A percentile compares a stretch with the other conserved stretches of the same genome.
Evolutionary conservation across 352 stramenopile species (phyloP).

Genomic region (Globisporangium polare): DNA sequence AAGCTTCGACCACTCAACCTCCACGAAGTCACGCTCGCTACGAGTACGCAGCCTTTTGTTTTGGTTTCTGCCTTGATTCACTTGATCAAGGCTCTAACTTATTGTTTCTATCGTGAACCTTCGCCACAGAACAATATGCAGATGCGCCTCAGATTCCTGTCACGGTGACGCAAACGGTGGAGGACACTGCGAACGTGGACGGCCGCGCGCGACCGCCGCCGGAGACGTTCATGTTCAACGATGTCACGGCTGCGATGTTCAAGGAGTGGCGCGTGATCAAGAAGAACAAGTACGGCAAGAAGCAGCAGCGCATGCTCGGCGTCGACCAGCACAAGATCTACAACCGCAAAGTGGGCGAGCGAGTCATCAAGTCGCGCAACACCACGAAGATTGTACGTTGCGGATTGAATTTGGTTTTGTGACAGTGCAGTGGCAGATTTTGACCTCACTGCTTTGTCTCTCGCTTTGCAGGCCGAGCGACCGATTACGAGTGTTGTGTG

Average conservation of each 20-base stretch:
- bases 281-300: slow-evolving; percentile 91
- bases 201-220: slow-evolving; percentile 66
- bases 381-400: slow-evolving; percentile 86
- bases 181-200: slow-evolving; percentile 64
- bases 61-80: not conserved
- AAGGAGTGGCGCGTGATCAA: slow-evolving; percentile 90
- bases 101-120: not conserved
- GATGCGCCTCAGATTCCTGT: slow-evolving; percentile 75
- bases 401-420: not conserved
- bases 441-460: not conserved
- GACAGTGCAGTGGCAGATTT: not conserved
- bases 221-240: slow-evolving; percentile 90
- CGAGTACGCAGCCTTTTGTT: slow-evolving; percentile 45
- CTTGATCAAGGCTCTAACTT: not conserved
- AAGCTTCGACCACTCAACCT: slow-evolving; percentile 79
- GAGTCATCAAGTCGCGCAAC: slow-evolving; percentile 86
- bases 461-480: slow-evolving; percentile 52
- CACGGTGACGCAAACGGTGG: slow-evolving; percentile 56
- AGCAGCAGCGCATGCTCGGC: slow-evolving; percentile 85
- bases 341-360: slow-evolving; percentile 88
- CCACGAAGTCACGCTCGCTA: slow-evolving; percentile 83
- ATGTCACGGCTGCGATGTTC: slow-evolving; percentile 87
- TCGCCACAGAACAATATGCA: slow-evolving; percentile 72
- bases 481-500: slow-evolving; percentile 84
- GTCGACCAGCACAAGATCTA: slow-evolving; percentile 89